Base-by-base conservation (phyloP, 768 basidiomycete genomes). In the Lepiota venenata region DNA sequence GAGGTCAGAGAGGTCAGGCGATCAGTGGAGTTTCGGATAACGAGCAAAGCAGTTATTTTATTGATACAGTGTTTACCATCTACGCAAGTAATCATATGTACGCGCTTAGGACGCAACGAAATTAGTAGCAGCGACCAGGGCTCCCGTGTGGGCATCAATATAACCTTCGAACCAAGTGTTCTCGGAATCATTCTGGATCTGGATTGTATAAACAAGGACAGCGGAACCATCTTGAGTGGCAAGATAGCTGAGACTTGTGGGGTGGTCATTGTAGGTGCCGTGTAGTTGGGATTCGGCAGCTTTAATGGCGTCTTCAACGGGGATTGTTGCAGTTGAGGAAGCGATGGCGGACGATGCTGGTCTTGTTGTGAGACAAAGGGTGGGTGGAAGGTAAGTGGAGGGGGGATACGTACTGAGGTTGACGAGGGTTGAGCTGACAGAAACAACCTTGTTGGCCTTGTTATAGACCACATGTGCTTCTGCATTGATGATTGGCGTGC, bases 151-250 rank as follows among this genome's bases (percentile, higher is more conserved):
- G 10, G 78, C 81, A 52, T 82, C 81, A 47, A 84, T 73, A 58
- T 78, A 80, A 1, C 79, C 81, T 64, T 84, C 79, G 61, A 72
- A 75, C 78, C 79, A 83, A 18, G 73, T 72, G 52, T 78, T 64
- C 5, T 58, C 53, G 5, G 60, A 58, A n/a, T 64, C 58, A 60
- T 70, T 69, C 52, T 62, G 63, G 27, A 74, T 62, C 44, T 72
- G 70, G 18, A 71, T 47, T 18, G 66, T 66, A 58, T 77, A 71
- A 6, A 71, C 69, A n/a, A 80, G 71, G 21, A 64, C 66, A 16
- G 66, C 65, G 11, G 65, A 68, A 10, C 72, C 72, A 58, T 76
- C 74, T 2, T 68, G 63, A 50, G 62, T 64, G 18, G 64, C 72
- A 37, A 77, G 63, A 59, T 71, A 80, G 60, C 76, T 74, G 22